Evolutionary conservation across 2,329 filamentous ascomycete species (phyloP), one percentile per base, ranked within the genome.

Genomic region (Fusarium camptoceras): DNA sequence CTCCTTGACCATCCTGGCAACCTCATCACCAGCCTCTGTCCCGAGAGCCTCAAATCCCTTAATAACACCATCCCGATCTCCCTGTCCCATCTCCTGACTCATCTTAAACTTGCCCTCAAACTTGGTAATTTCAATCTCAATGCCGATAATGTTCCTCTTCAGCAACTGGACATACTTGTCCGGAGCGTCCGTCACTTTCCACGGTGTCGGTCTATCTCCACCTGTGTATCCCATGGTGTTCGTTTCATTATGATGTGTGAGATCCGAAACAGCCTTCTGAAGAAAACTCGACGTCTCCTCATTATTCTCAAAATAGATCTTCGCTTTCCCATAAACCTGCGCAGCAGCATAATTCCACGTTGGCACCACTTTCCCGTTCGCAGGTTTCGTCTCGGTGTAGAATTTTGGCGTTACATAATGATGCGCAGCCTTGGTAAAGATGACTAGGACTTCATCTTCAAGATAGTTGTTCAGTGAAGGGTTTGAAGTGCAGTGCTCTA

Each of bases 331-430:
- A 70, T 91, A 91, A 0, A 82, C 87, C 74, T 92, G 88, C 0
- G 85, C 89, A 0, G 89, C 89, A 0, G 87, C 82, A 72, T 92
- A 92, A 76, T 92, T 89, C 90, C 90, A 92, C 0, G 90, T 92
- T 1, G 89, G 89, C 5, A 91, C 90, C 0, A 91, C 89, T 65
- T 92, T 92, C 8, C 85, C 89, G 0, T 85, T 89, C 0, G 73
- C 74, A 0, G 89, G 89, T 74, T 92, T 92, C 1, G 90, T 91
- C 66, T 88, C 83, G 6, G 80, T 82, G 79, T 92, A 92, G 78
- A 91, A 92, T 55, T 90, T 89, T 0, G 90, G 88, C 0, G 89
- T 91, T 2, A 92, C 85, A 71, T 92, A 92, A 76, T 90, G 87
- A 34, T 91, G 85, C 1, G 81, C 77, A 0, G 84, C 80, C 0